Evolutionary conservation across 768 basidiomycete species (phyloP).

Genomic region (Suillus americanus): DNA sequence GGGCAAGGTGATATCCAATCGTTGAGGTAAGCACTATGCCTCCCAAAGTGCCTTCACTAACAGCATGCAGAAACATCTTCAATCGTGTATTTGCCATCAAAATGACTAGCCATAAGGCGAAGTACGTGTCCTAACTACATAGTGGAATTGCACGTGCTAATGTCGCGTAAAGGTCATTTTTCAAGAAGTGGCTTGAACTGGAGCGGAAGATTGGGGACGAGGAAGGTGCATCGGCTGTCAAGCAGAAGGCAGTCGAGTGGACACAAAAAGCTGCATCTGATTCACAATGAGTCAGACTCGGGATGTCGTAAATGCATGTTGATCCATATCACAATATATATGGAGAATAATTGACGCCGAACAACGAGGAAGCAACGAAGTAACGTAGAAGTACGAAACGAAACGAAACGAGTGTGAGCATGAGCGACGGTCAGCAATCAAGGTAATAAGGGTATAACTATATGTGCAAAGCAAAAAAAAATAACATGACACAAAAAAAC

Average conservation of each 20-base stretch:
- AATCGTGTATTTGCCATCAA: slow-evolving; percentile 80
- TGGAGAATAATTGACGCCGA: slow-evolving; percentile 34
- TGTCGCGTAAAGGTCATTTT: slow-evolving; percentile 64
- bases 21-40: slow-evolving; percentile 51
- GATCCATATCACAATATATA: slow-evolving; percentile 36
- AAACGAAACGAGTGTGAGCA: slow-evolving; percentile 59
- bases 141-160: slow-evolving; percentile 10
- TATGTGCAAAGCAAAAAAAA: slow-evolving; percentile 28
- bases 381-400: slow-evolving; percentile 41
- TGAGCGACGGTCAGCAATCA: slow-evolving; percentile 34
- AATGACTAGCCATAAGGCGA: slow-evolving; percentile 94
- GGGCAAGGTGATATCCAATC: slow-evolving; percentile 76
- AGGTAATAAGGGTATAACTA: slow-evolving; percentile 36
- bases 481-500: slow-evolving; percentile 15
- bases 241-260: slow-evolving; percentile 91
- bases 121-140: slow-evolving; percentile 53
- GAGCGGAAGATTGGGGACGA: slow-evolving; percentile 88
- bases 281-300: slow-evolving; percentile 25
- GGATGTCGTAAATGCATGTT: slow-evolving; percentile 19
- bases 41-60: slow-evolving; percentile 3
- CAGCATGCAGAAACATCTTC: slow-evolving; percentile 70
- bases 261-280: slow-evolving; percentile 55
- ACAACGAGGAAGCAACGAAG: slow-evolving; percentile 32
- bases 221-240: slow-evolving; percentile 76
- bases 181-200: slow-evolving; percentile 96